These are phyloP conservation scores for Cucumis hystrix DNA, from an alignment of 306 rosid genomes.

Conservation along the genomic window DNA sequence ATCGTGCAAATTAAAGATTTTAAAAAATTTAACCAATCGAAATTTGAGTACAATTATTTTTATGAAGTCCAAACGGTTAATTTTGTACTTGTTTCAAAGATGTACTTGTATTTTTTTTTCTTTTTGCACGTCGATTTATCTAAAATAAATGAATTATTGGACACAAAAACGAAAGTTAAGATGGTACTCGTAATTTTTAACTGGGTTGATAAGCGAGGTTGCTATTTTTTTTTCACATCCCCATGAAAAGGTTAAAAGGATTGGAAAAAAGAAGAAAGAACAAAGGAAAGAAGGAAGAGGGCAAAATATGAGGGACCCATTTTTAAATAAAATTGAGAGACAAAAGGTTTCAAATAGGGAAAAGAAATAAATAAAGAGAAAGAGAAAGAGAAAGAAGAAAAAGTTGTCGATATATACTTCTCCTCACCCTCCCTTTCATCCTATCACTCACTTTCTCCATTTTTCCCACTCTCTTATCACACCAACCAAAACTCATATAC, in stretches of 20 bases:
- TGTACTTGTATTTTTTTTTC: no score
- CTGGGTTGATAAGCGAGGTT: no score
- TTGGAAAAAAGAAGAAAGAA: background rate
- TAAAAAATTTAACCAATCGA: no score
- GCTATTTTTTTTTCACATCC: background rate
- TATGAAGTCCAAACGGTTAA: no score
- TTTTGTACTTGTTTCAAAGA: no score
- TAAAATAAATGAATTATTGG: no score
- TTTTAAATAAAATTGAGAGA: background rate
- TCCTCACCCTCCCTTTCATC: background rate
- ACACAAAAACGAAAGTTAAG: no score
- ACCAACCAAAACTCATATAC: background rate
- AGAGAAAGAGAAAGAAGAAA: background rate
- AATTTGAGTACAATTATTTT: no score
- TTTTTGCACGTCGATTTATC: no score
- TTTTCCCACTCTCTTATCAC: background rate
- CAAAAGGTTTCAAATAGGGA: background rate
- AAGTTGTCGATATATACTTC: background rate
- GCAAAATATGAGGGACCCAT: constrained; percentile 4
- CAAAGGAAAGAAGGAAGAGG: background rate
- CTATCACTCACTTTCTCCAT: constrained; percentile 1
- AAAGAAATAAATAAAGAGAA: background rate
- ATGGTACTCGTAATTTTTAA: no score
- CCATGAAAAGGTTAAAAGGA: background rate
- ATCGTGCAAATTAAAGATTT: no score